Percentiles rank a stretch among this genome's conserved stretches.
These are phyloP conservation scores for Coemansia interrupta DNA, from an alignment of 192 early-diverging fungal genomes.

Conservation along the genomic window DNA sequence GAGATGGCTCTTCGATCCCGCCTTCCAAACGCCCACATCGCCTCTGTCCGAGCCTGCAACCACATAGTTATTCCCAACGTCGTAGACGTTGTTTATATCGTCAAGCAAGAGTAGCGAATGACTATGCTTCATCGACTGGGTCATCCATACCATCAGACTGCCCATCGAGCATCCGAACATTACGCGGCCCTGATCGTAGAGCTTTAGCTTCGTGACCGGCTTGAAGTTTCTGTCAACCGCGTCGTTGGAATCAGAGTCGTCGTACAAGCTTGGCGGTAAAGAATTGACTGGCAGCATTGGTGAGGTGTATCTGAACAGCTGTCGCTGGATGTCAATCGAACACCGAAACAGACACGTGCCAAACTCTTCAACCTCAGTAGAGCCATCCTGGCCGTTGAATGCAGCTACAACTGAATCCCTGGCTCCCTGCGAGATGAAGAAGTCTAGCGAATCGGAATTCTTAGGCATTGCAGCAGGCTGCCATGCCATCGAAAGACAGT, in stretches of 20 bases:
- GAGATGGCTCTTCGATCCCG: slow-evolving; percentile 31
- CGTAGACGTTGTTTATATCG: slow-evolving; percentile 37
- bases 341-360: background rate
- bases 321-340: slow-evolving; percentile 2
- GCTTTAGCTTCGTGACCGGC: slow-evolving; percentile 21
- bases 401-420: background rate
- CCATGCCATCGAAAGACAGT: slow-evolving; percentile 44
- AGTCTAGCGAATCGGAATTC: slow-evolving; percentile 3
- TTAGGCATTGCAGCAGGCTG: background rate
- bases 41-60: slow-evolving; percentile 36
- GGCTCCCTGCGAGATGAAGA: slow-evolving; percentile 36
- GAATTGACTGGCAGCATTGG: slow-evolving; percentile 7
- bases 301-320: too few species aligned
- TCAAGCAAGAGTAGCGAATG: slow-evolving; percentile 31
- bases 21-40: slow-evolving; percentile 44
- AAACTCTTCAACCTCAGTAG: background rate
- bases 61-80: slow-evolving; percentile 39
- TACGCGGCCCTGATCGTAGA: slow-evolving; percentile 32
- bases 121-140: slow-evolving; percentile 19
- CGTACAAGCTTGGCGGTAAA: slow-evolving; percentile 15
- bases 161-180: slow-evolving; percentile 32
- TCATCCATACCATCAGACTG: slow-evolving; percentile 28
- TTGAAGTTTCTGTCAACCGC: slow-evolving; percentile 17
- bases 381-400: too few species aligned
- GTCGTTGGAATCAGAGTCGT: slow-evolving; percentile 7